Evolutionary conservation across 176 grass and related monocot genomes (phyloP), one percentile per base, ranked within the genome.

Genomic region (Thalia dealbata): DNA sequence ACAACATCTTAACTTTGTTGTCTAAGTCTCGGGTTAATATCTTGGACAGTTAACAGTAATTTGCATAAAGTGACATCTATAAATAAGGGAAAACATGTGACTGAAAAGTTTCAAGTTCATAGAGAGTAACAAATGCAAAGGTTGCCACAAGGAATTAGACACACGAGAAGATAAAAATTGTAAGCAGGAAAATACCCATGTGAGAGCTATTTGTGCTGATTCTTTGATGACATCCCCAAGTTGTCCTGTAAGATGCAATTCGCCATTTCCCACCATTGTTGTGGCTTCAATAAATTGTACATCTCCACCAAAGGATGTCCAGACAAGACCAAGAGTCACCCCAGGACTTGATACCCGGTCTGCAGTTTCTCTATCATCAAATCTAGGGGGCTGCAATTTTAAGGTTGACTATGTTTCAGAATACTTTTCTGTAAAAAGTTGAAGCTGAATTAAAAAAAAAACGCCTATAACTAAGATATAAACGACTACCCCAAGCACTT

Each of bases 181-280:
- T 55, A 77, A 44, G 22, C 8, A 23, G 63, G 78, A 82, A 81
- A 50, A 50, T 88, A 97, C 93, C 95, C 95, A 99, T 69, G 95
- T 99, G 52, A 93, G 86, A 84, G 95, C 90, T 82, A 99, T 84
- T 75, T 99, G 90, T 30, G 95, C 95, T 23, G 95, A 99, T 79
- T 99, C 95, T 81, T 99, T 99, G 70, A 99, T 99, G 76, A 99
- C 90, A 88, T 93, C 95, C 60, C 95, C 95, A 75, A 99, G 95
- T 79, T 99, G 95, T 67, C 95, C 95, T 27, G 95, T 99, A 58
- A 93, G 71, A 88, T 91, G 95, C 82, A 99, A 78, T n/a, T 99
- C 95, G 32, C 95, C 95, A 80, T 93, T 99, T 64, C 95, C 95
- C n/a, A 84, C 87, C 95, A 99, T 99, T 38, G 73, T 42, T 52